Percentiles rank a stretch among this genome's conserved stretches.
These are phyloP conservation scores for Anthracocystis panici-leucophaei DNA, from an alignment of 1,284 basidiomycete genomes.

Conservation along the genomic window DNA sequence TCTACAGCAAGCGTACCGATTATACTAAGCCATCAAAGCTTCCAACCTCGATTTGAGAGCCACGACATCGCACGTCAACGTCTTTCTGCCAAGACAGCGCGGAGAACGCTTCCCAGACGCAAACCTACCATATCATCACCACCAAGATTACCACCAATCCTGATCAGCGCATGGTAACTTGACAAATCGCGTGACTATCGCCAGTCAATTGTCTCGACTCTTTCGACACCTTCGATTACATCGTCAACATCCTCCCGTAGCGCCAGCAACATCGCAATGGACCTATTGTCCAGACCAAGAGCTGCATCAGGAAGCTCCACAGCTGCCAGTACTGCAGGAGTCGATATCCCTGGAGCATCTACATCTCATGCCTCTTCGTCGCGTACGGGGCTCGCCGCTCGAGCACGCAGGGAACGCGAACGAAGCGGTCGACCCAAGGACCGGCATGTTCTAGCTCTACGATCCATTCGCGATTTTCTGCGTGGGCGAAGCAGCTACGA, in stretches of 20 bases:
- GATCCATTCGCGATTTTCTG: conserved; percentile 84
- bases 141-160: background rate
- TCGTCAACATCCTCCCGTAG: background rate
- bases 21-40: no score
- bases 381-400: conserved; percentile 9
- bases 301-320: conserved; percentile 32
- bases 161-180: background rate
- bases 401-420: conserved; percentile 38
- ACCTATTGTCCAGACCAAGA: conserved; percentile 32
- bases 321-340: conserved; percentile 2
- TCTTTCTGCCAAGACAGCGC: no score
- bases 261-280: conserved; percentile 15
- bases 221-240: background rate
- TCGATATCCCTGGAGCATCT: conserved; percentile 40
- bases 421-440: conserved; percentile 46
- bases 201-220: background rate
- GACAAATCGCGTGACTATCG: background rate
- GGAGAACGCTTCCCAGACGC: no score
- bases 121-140: background rate
- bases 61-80: background rate
- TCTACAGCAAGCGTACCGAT: no score
- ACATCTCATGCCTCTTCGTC: conserved; percentile 25
- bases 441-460: conserved; percentile 74
- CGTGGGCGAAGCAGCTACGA: conserved; percentile 89
- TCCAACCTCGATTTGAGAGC: background rate